Percentiles rank a stretch among this genome's conserved stretches.
Conservation (phyloP, 106 monocot genomes). For the Amphibolis antarctica region DNA sequence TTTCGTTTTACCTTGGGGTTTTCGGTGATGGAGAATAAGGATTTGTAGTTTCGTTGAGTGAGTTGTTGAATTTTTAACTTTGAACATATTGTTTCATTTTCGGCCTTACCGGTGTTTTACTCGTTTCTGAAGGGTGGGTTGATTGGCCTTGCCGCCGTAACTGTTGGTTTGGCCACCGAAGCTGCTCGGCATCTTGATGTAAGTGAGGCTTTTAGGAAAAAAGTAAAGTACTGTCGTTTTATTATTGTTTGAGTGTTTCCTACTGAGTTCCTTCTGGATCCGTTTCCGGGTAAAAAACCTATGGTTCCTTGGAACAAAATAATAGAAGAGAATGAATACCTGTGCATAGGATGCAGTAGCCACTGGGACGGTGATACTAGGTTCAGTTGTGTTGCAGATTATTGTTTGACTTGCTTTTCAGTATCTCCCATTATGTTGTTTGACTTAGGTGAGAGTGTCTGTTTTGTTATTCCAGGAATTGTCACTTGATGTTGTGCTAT, state of each 20-base stretch:
- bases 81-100: background rate
- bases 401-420: too few species aligned
- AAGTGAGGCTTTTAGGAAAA: constrained; percentile 4
- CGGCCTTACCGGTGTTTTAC: background rate
- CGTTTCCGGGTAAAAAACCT: too few species aligned
- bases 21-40: background rate
- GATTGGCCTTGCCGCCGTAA: constrained; percentile 88
- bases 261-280: too few species aligned
- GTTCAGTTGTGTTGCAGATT: too few species aligned
- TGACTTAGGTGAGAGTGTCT: too few species aligned
- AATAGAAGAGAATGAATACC: too few species aligned
- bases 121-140: constrained; percentile 68
- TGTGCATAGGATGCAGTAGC: too few species aligned
- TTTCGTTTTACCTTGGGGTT: background rate
- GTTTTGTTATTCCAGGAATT: too few species aligned
- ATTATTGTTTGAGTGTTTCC: background rate
- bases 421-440: too few species aligned
- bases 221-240: background rate
- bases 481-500: too few species aligned
- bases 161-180: constrained; percentile 78
- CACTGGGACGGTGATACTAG: too few species aligned
- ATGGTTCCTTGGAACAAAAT: too few species aligned
- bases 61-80: background rate
- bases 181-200: constrained; percentile 94
- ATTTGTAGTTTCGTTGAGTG: background rate